Conservation (phyloP, 352 stramenopile genomes). For the Globisporangium heterothallicum region DNA sequence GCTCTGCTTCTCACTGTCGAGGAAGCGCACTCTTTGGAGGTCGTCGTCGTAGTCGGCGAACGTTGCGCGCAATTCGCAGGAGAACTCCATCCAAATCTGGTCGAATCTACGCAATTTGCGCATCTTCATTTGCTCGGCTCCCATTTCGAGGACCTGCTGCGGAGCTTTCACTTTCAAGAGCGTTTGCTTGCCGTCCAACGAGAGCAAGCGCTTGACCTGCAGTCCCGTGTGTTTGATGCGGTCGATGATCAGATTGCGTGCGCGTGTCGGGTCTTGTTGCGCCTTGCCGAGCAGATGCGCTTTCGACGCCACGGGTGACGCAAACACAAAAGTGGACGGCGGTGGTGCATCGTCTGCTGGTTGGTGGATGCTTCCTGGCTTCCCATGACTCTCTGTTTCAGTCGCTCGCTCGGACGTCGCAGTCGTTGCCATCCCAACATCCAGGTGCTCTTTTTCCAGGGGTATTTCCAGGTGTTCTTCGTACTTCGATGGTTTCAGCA, state of each 20-base stretch:
- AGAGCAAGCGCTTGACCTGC: slow-evolving; percentile 65
- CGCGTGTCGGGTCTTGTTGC: slow-evolving; percentile 15
- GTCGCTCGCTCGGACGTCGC: neutral
- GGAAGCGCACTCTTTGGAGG: slow-evolving; percentile 41
- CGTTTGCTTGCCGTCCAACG: slow-evolving; percentile 67
- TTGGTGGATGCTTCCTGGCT: no score
- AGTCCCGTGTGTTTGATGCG: slow-evolving; percentile 58
- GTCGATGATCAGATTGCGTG: slow-evolving; percentile 36
- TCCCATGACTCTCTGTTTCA: no score
- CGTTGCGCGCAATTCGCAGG: slow-evolving; percentile 54
- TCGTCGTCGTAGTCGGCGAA: slow-evolving; percentile 60
- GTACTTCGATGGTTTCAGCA: slow-evolving; percentile 68
- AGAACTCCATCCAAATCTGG: slow-evolving; percentile 79
- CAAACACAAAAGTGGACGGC: no score
- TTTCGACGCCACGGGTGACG: no score
- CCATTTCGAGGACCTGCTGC: slow-evolving; percentile 54
- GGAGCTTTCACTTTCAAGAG: slow-evolving; percentile 76
- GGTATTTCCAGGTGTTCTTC: slow-evolving; percentile 50
- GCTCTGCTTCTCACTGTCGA: slow-evolving; percentile 79
- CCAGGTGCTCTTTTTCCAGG: neutral
- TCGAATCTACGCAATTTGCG: slow-evolving; percentile 65
- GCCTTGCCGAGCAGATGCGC: slow-evolving; percentile 1
- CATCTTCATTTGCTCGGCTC: slow-evolving; percentile 57
- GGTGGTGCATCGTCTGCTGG: no score
- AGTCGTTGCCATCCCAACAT: neutral